Evolutionary conservation across 192 early-diverging fungal species (phyloP), one percentile per base, ranked within the genome.

Genomic region (Mortierella alpina): DNA sequence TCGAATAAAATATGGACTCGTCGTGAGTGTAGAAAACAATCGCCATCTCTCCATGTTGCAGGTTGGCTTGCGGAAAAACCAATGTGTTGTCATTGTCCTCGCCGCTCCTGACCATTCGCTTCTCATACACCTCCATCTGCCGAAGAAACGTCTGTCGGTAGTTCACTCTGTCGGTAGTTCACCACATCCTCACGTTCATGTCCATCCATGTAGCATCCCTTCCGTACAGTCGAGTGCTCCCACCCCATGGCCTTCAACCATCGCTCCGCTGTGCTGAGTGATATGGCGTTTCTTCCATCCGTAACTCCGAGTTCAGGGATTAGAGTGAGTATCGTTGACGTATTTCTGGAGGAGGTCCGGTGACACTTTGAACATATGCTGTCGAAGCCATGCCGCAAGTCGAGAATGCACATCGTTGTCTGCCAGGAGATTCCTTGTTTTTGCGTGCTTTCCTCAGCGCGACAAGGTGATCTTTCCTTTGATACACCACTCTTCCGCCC

Each of bases 181-280:
- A 83, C 68, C 41, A 83, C 68, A 58, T 72, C 69, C 14, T 54
- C 18, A 6, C 69, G 5, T n/a, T 83, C 82, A 63, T 76, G 69
- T 1, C 65, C 65, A 64, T 83, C 69, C 40, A 68, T 52, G 42
- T 72, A 72, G 7, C 63, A 46, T 1, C 40, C 52, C 46, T 68
- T 58, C 7, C 40, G 59, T 8, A 42, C 59, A 41, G 70, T 48
- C 11, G 51, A 49, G 39, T 74, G 63, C 9, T 42, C 10, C 52
- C 63, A 74, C 18, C 80, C 63, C 49, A 56, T 20, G 31, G 11
- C 47, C 18, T 53, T 40, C 18, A 63, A 7, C 63, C 63, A 68
- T 31, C 55, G 46, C 23, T 18, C 7, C 18, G 56, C 67, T 45
- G 67, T 69, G 23, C 52, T 58, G 20, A 23, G 31, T 31, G 31